Base-by-base conservation (phyloP, 768 basidiomycete species). In the Multifurca ochricompacta region DNA sequence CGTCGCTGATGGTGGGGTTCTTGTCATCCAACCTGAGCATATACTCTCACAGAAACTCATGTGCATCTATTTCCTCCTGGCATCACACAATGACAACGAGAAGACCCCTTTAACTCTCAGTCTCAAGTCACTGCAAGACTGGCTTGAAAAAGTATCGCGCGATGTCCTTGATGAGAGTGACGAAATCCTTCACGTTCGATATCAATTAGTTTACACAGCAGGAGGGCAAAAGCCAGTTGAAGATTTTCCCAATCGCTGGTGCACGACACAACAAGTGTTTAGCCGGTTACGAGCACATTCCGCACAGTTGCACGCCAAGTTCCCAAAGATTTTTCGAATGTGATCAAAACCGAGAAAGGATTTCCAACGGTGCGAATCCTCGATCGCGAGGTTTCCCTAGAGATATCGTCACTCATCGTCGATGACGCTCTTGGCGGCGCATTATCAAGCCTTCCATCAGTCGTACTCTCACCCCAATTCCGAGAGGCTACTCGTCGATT, bases 11-110 rank as follows among this genome's bases (percentile, higher is more conserved):
- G 63, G 68, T 8, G 79, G 79, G 0, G 60, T 81, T n/a, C 61
- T 79, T 10, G 66, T 81, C 0, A 53, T 68, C 10, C 80, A 81
- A 42, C 80, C 79, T 0, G 79, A 81, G 40, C 77, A 81, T 27
- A 65, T 78, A 11, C 67, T 81, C 2, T 81, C 80, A 0, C 74
- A 76, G 54, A 70, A 71, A 58, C 66, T 81, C 16, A 72, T 75
- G 69, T 70, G 68, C 3, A 64, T 79, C 21, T 73, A 81, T 51
- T 11, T 9, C 14, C 21, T 49, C 16, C 28, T 66, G 59, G 28
- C 63, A 66, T 30, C 51, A 70, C 9, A 27, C 30, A 11, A 41
- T 9, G 16, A 31, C 32, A 1, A 1, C 41, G 11, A 31, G 32
- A 19, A 41, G 19, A 2, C 0, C 11, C 19, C 27, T 3, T 16